phyloP scores from a whole-genome alignment of 2,329 filamentous ascomycete species.

The Neonectria faginata region DNA sequence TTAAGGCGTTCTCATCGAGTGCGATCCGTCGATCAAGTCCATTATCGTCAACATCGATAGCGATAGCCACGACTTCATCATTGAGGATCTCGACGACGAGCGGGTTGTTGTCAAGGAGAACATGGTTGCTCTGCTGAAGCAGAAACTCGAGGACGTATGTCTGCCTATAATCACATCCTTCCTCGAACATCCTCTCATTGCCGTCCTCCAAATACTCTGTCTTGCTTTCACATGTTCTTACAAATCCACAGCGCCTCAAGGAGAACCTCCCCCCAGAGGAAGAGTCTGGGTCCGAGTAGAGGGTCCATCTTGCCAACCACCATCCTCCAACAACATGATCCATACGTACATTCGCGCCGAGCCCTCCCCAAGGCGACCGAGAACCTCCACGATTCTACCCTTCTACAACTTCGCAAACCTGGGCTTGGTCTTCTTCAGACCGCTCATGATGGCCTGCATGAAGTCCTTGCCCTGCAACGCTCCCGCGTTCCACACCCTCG shows the following conservation, averaged over 20 bases:
- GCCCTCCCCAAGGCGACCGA: not conserved
- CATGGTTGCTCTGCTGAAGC: constrained; percentile 76
- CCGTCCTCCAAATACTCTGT: not conserved
- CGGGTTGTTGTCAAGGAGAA: constrained; percentile 80
- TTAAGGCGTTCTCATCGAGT: constrained; percentile 79
- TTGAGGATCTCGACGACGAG: constrained; percentile 83
- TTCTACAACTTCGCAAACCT: constrained; percentile 84
- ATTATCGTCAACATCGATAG: constrained; percentile 84
- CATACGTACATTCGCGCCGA: not conserved
- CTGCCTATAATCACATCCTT: not conserved
- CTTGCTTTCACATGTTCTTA: constrained; percentile 26
- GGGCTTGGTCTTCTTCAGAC: constrained; percentile 81
- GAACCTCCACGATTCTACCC: not conserved
- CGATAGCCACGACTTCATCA: constrained; percentile 77
- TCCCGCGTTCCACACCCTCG: constrained; percentile 86
- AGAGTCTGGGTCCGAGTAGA: constrained; percentile 64
- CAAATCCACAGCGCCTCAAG: constrained; percentile 57
- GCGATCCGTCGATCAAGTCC: constrained; percentile 88
- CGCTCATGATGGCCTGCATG: constrained; percentile 77
- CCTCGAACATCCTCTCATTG: constrained; percentile 3
- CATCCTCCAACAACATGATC: not conserved
- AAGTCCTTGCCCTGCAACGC: constrained; percentile 87
- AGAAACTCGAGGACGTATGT: constrained; percentile 74
- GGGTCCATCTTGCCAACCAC: not conserved
- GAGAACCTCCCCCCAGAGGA: constrained; percentile 64